These are phyloP conservation scores for Scenedesmus sp. DNA, from an alignment of 163 green algal genomes.

Conservation along the genomic window DNA sequence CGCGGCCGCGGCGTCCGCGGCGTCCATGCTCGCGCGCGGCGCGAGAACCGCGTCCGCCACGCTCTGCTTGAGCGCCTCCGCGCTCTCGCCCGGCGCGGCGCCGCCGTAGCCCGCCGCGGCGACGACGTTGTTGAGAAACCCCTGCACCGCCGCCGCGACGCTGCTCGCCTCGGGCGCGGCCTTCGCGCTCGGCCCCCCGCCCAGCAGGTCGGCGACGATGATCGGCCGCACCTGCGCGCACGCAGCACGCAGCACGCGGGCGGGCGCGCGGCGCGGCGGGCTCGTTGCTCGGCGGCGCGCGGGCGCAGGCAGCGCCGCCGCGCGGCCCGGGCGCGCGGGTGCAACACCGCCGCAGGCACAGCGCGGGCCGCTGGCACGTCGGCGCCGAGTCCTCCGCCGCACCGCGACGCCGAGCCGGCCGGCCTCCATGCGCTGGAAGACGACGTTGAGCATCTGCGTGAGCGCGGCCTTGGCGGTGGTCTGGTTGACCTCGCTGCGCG, in stretches of 20 bases:
- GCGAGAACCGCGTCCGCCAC: conserved; percentile 9
- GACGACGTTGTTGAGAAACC: conserved; percentile 84
- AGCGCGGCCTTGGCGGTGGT: conserved; percentile 95
- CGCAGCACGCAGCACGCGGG: not conserved
- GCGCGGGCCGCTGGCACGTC: no score
- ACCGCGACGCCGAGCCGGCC: conserved; percentile 53
- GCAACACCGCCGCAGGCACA: conserved; percentile 50
- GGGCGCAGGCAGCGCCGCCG: not conserved
- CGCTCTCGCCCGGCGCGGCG: not conserved
- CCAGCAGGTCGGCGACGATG: conserved; percentile 87
- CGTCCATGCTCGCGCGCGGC: conserved; percentile 14
- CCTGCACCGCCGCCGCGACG: conserved; percentile 49
- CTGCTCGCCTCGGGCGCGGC: conserved; percentile 51
- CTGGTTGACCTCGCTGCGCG: conserved; percentile 92
- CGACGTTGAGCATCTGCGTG: conserved; percentile 96
- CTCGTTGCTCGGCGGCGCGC: no score
- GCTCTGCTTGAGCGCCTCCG: conserved; percentile 40
- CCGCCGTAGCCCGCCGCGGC: conserved; percentile 54
- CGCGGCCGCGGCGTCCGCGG: not conserved
- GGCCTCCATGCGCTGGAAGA: conserved; percentile 88
- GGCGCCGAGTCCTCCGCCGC: conserved; percentile 69
- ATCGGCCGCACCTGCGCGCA: conserved; percentile 78
- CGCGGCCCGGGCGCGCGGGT: not conserved
- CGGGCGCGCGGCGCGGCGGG: not conserved
- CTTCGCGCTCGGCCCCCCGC: conserved; percentile 66